phyloP scores from a whole-genome alignment of 306 rosid genomes.

The Benincasa hispida region DNA sequence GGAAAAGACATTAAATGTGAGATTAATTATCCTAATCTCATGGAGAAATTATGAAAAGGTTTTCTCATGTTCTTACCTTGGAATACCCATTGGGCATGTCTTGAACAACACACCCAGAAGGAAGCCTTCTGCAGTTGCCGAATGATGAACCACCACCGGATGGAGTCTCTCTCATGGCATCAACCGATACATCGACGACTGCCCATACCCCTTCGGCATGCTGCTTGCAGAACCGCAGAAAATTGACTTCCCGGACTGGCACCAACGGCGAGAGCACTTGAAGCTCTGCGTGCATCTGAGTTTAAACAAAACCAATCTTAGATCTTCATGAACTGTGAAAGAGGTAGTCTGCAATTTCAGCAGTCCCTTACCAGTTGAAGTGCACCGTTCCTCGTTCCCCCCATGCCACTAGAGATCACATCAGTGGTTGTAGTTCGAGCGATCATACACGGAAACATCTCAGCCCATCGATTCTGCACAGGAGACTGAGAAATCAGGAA shows the following conservation, averaged over 20 bases:
- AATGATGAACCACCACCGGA: slow-evolving; percentile 28
- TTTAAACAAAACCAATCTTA: background rate
- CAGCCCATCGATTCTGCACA: slow-evolving; percentile 75
- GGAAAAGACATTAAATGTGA: background rate
- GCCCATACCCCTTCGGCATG: slow-evolving; percentile 98
- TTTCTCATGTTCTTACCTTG: slow-evolving; percentile 36
- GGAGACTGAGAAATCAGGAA: background rate
- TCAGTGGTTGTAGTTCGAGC: slow-evolving; percentile 69
- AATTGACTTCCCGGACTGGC: slow-evolving; percentile 71
- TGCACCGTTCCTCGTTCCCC: slow-evolving; percentile 80
- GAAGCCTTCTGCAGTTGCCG: slow-evolving; percentile 66
- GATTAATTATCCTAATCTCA: background rate
- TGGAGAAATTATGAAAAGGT: background rate
- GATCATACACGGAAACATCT: slow-evolving; percentile 80
- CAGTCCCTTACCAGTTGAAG: slow-evolving; percentile 50
- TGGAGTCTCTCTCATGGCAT: slow-evolving; percentile 34
- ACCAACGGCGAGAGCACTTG: slow-evolving; percentile 93
- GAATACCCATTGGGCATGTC: slow-evolving; percentile 98
- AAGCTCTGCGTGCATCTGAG: slow-evolving; percentile 90
- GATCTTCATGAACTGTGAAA: background rate
- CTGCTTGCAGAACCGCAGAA: slow-evolving; percentile 88
- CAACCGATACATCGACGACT: slow-evolving; percentile 78
- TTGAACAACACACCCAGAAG: slow-evolving; percentile 97
- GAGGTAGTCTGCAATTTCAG: background rate
- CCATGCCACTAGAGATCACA: slow-evolving; percentile 72